Evolutionary conservation across 2,329 filamentous ascomycete genomes (phyloP).

Genomic region (Colletotrichum endophyticum): DNA sequence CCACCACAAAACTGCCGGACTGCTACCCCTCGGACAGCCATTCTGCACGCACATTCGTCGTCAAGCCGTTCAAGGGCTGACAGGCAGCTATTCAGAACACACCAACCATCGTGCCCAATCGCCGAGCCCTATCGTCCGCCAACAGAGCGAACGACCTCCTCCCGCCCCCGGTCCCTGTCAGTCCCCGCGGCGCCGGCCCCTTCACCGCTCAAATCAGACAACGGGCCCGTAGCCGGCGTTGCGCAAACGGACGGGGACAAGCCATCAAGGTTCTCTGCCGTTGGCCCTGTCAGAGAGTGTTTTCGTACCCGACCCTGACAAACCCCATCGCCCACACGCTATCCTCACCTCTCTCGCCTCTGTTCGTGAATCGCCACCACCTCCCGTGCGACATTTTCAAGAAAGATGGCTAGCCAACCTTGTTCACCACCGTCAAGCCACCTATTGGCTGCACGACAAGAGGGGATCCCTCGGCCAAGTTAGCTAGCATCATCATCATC

Average conservation of each 20-base stretch:
- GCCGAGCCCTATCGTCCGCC: background rate
- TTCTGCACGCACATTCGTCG: background rate
- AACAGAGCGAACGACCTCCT: background rate
- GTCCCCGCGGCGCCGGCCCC: conserved; percentile 1
- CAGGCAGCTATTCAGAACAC: background rate
- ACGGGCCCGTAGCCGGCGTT: conserved; percentile 4
- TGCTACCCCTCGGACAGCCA: background rate
- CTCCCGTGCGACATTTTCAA: background rate
- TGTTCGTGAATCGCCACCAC: background rate
- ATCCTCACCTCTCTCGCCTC: background rate
- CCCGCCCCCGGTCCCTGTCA: conserved; percentile 4
- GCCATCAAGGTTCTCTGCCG: conserved; percentile 8
- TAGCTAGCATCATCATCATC: background rate
- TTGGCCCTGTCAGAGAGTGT: background rate
- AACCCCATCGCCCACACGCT: background rate
- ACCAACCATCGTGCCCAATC: background rate
- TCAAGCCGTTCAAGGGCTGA: background rate
- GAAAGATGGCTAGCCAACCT: background rate
- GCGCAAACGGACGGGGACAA: conserved; percentile 3
- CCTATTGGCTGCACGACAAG: background rate
- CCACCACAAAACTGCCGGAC: background rate
- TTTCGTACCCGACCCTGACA: background rate
- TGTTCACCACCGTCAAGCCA: background rate
- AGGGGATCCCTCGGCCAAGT: background rate
- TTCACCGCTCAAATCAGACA: conserved; percentile 19